Base-by-base conservation (phyloP, 2,329 filamentous ascomycete genomes). In the Penicillium rolfsii region DNA sequence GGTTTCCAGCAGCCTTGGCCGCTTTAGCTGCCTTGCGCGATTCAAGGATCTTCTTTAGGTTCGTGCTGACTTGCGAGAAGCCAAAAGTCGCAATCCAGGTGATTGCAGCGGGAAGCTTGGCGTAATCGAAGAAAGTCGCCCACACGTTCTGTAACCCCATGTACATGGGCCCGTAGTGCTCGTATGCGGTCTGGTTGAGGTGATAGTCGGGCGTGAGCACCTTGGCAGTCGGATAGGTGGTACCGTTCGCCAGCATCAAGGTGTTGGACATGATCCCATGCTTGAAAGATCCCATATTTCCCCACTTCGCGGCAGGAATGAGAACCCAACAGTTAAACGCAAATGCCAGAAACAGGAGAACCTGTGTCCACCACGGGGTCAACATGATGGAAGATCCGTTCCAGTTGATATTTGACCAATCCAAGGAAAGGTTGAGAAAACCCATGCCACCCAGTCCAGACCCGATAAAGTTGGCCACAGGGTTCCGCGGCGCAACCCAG, bases 371-470 rank as follows among this genome's bases (percentile, higher is more conserved):
- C 0, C 83, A 85, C 3, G 82, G 84, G 36, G 85, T 75, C 63
- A 87, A 83, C 55, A 85, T 71, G 52, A 80, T 78, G 0, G 77
- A 74, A 12, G 79, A 85, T 11, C 77, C 79, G 46, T 78, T 78
- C 28, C 81, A 82, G n/a, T 81, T 80, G 55, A 88, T 82, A 62
- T 84, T 87, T 3, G 85, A 85, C 85, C 85, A 88, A 65, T 88
- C 83, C 19, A 88, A 74, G 1, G 82, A 83, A 1, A 87, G 74
- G 60, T 87, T 88, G 40, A 88, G 72, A 61, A 87, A 82, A 0
- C 84, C 85, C 83, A 87, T 86, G 5, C 85, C 85, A 4, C 85
- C 85, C n/a, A 87, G 80, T 0, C 85, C 85, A 4, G 82, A 81
- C 1, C 85, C 85, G 19, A 88, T 74, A 65, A 87, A 88, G 66